These are phyloP conservation scores for Hortiboletus campestris DNA, from an alignment of 768 basidiomycete genomes.

Conservation along the genomic window DNA sequence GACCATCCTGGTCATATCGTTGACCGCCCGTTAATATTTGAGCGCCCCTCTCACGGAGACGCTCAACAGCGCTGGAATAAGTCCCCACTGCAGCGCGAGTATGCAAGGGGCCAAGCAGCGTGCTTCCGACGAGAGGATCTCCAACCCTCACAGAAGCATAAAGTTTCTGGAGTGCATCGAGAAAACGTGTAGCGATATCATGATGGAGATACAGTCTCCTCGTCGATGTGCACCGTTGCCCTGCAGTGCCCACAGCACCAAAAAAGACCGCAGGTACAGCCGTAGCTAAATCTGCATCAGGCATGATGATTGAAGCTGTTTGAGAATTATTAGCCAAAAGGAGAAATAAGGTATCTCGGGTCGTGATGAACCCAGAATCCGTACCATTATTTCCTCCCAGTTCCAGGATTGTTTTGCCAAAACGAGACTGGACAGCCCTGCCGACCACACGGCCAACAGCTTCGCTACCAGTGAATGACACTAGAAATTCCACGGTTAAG, in stretches of 20 bases:
- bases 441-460: conserved; percentile 83
- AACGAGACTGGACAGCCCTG: conserved; percentile 80
- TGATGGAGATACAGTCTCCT: conserved; percentile 88
- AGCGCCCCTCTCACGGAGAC: conserved; percentile 64
- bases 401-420: conserved; percentile 88
- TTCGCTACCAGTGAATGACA: conserved; percentile 96
- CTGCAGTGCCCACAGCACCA: conserved; percentile 84
- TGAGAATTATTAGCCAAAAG: conserved; percentile 13
- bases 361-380: conserved; percentile 22
- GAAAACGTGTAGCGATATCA: conserved; percentile 70
- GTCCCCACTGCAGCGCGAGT: conserved; percentile 60
- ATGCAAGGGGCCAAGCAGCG: conserved; percentile 88
- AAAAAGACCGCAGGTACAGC: conserved; percentile 92
- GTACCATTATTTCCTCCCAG: conserved; percentile 94
- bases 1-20: conserved; percentile 46
- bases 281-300: conserved; percentile 88
- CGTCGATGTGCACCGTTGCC: conserved; percentile 85
- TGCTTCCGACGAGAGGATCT: conserved; percentile 74
- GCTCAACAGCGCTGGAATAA: conserved; percentile 61
- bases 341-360: conserved; percentile 18
- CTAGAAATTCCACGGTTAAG: conserved; percentile 36
- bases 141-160: conserved; percentile 75
- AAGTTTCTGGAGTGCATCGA: conserved; percentile 67
- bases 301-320: conserved; percentile 86
- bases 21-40: conserved; percentile 76